These are phyloP conservation scores for Tuber borchii DNA, from an alignment of 495 filamentous ascomycete genomes.

Conservation along the genomic window DNA sequence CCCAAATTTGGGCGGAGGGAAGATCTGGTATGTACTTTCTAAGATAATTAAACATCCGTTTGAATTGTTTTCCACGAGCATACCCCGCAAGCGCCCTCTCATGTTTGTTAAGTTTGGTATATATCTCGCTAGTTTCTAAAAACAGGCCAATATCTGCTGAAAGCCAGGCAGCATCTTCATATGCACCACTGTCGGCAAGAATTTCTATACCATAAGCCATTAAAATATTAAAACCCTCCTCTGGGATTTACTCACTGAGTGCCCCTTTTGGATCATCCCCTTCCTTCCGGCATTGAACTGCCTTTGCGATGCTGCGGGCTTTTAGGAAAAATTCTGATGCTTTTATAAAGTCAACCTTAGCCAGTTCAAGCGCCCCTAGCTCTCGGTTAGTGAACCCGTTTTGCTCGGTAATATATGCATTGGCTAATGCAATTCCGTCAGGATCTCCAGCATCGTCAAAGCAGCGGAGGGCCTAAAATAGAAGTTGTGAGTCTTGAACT, in stretches of 20 bases:
- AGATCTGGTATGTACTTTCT: background rate
- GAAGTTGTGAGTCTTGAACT: background rate
- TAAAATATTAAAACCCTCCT: background rate
- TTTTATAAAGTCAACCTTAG: conserved; percentile 8
- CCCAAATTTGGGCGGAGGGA: background rate
- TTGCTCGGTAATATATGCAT: conserved; percentile 16
- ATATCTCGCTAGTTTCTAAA: background rate
- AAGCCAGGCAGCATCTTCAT: too few species aligned
- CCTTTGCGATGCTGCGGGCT: too few species aligned
- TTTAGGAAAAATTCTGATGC: conserved; percentile 7
- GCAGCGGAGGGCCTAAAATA: too few species aligned
- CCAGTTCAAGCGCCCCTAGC: conserved; percentile 5
- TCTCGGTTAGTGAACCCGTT: conserved; percentile 6
- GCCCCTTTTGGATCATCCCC: too few species aligned
- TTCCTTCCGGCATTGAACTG: too few species aligned
- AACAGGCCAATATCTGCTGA: too few species aligned
- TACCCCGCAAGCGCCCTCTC: conserved; percentile 16
- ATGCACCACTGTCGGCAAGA: too few species aligned
- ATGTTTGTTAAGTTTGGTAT: conserved; percentile 12
- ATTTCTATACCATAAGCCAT: too few species aligned
- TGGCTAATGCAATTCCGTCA: conserved; percentile 1
- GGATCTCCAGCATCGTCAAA: too few species aligned
- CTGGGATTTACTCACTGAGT: background rate
- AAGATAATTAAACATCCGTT: conserved; percentile 10
- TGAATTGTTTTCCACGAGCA: conserved; percentile 7